Evolutionary conservation across 2,329 filamentous ascomycete genomes (phyloP), one percentile per base, ranked within the genome.

Genomic region (Magnaporthiopsis poae): DNA sequence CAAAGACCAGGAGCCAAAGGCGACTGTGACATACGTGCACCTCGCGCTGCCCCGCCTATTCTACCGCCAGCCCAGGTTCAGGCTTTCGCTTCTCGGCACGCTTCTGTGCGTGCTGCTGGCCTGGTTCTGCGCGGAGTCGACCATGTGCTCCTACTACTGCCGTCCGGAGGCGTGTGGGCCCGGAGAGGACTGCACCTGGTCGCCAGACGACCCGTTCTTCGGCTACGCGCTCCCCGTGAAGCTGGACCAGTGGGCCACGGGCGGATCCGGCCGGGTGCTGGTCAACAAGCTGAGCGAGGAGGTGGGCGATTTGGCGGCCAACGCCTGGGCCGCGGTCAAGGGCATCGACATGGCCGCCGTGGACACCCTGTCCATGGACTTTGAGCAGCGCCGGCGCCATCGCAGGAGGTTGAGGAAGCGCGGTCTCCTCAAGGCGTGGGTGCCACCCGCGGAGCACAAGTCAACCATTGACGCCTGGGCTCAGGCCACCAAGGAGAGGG

Each of bases 201-300:
- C 81, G 35, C 79, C 80, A 13, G 79, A 84, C 62, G 86, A 88
- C 72, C 86, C 86, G 0, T 80, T 81, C 33, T 88, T 86, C 74
- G 86, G 85, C n/a, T 79, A 78, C 59, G 83, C 85, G 1, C 78
- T 88, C 62, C 86, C 86, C 3, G 81, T 86, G 67, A 88, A 88
- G 76, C 71, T 88, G 15, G 86, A 88, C 72, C 80, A 88, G 70
- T 88, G 85, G 85, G 72, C 78, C 11, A 84, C 83, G 0, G 81
- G 82, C 21, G 85, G 85, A 0, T 75, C 74, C 46, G 82, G 82
- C 5, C 81, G 82, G 56, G 71, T 69, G 1, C 61, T 80, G 3
- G 73, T 75, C 18, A 73, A 73, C n/a, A 72, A 74, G 61, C 69
- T 78, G 1, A 70, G 72, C 5, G 80, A 85, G 64, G 79, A 84